Evolutionary conservation across 345 rosid genomes (phyloP).

Genomic region (Rhizophora mangle): DNA sequence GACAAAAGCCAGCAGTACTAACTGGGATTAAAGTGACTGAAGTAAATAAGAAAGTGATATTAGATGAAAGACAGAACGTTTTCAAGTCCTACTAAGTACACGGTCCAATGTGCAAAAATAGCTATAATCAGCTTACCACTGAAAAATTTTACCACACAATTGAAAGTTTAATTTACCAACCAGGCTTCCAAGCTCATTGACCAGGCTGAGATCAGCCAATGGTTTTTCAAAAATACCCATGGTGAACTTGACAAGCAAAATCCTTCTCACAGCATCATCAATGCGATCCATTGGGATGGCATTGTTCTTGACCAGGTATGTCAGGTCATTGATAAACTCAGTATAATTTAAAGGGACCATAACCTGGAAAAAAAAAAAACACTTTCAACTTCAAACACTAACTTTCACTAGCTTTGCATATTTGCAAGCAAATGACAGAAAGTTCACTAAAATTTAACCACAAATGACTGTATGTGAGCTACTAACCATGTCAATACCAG

Average conservation of each 20-base stretch:
- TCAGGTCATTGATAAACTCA: constrained; percentile 31
- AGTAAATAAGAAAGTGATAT: not conserved
- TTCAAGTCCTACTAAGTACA: too few species aligned
- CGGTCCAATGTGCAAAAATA: too few species aligned
- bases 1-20: not conserved
- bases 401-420: not conserved
- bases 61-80: too few species aligned
- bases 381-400: not conserved
- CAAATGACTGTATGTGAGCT: constrained; percentile 7
- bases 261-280: constrained; percentile 31
- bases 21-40: not conserved
- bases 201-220: constrained; percentile 29
- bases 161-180: constrained; percentile 11
- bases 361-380: constrained; percentile 14
- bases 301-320: constrained; percentile 23
- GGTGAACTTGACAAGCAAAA: constrained; percentile 28
- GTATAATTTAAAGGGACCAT: constrained; percentile 29
- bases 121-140: too few species aligned
- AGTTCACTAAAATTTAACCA: constrained; percentile 8
- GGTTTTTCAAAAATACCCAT: constrained; percentile 34
- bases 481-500: constrained; percentile 34
- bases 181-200: constrained; percentile 34
- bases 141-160: not conserved
- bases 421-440: not conserved
- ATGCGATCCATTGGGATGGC: constrained; percentile 30